These are phyloP conservation scores for Atractiella rhizophila DNA, from an alignment of 768 basidiomycete species.

Conservation along the genomic window DNA sequence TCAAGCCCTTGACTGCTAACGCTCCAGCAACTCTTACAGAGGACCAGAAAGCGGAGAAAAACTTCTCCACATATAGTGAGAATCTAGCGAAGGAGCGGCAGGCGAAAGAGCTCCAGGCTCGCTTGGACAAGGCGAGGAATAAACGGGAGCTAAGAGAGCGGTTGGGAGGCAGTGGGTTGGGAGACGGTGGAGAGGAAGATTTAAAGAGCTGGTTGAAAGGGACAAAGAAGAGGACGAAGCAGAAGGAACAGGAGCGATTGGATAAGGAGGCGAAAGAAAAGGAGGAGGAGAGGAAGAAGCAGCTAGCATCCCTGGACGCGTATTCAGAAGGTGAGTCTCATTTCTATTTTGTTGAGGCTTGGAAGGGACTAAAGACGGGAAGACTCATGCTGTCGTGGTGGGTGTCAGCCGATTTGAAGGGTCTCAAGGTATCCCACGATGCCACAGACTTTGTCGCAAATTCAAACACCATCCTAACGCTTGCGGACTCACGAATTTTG, in stretches of 20 bases:
- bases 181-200: slow-evolving; percentile 31
- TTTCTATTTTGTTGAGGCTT: too few species aligned
- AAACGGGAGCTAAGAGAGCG: slow-evolving; percentile 71
- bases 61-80: slow-evolving; percentile 50
- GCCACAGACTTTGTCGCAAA: slow-evolving; percentile 78
- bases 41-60: slow-evolving; percentile 49
- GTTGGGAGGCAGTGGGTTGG: slow-evolving; percentile 77
- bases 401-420: slow-evolving; percentile 71
- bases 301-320: slow-evolving; percentile 54
- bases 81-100: slow-evolving; percentile 43
- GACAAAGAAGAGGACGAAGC: slow-evolving; percentile 71
- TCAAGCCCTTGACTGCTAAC: slow-evolving; percentile 77
- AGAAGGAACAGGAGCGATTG: too few species aligned
- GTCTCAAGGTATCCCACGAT: slow-evolving; percentile 88
- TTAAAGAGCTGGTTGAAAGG: slow-evolving; percentile 57
- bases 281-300: slow-evolving; percentile 33
- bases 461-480: slow-evolving; percentile 77
- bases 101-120: slow-evolving; percentile 46
- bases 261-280: slow-evolving; percentile 35
- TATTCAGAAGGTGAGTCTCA: slow-evolving; percentile 58
- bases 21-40: slow-evolving; percentile 32
- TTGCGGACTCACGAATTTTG: slow-evolving; percentile 85
- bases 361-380: slow-evolving; percentile 10
- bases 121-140: slow-evolving; percentile 78
- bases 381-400: too few species aligned